These are phyloP conservation scores for Neofusicoccum cordaticola DNA, from an alignment of 2,329 filamentous ascomycete genomes.

Conservation along the genomic window DNA sequence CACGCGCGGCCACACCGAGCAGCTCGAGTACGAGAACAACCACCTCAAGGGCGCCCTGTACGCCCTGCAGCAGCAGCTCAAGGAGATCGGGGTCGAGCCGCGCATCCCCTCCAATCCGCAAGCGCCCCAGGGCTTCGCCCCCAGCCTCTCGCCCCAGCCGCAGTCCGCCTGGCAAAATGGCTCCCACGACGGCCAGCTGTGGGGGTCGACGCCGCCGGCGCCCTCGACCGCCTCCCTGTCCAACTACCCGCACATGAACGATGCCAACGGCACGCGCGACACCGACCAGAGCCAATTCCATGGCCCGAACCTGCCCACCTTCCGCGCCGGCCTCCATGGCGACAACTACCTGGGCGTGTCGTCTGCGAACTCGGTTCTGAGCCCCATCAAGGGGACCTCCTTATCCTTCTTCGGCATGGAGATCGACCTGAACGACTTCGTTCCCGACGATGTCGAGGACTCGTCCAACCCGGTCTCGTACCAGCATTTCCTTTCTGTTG, in stretches of 20 bases:
- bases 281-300: slow-evolving; percentile 23
- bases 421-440: slow-evolving; percentile 73
- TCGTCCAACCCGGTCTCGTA: slow-evolving; percentile 61
- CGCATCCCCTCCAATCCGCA: slow-evolving; percentile 37
- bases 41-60: slow-evolving; percentile 65
- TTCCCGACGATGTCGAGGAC: slow-evolving; percentile 64
- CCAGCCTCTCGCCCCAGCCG: slow-evolving; percentile 20
- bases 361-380: slow-evolving; percentile 62
- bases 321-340: slow-evolving; percentile 47
- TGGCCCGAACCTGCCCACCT: slow-evolving; percentile 40
- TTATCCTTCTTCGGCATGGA: slow-evolving; percentile 77
- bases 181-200: slow-evolving; percentile 19
- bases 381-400: slow-evolving; percentile 71
- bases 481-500: slow-evolving; percentile 65
- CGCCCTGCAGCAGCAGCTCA: slow-evolving; percentile 66
- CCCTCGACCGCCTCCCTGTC: slow-evolving; percentile 24
- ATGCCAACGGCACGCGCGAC: slow-evolving; percentile 19
- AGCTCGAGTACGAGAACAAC: slow-evolving; percentile 70
- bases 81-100: slow-evolving; percentile 59
- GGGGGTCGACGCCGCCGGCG: slow-evolving; percentile 24
- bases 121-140: slow-evolving; percentile 25
- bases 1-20: slow-evolving; percentile 72
- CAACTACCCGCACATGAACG: slow-evolving; percentile 21
- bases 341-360: slow-evolving; percentile 67
- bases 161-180: slow-evolving; percentile 22